phyloP scores from a whole-genome alignment of 2,329 filamentous ascomycete species.

The Penicillium oxalicum region DNA sequence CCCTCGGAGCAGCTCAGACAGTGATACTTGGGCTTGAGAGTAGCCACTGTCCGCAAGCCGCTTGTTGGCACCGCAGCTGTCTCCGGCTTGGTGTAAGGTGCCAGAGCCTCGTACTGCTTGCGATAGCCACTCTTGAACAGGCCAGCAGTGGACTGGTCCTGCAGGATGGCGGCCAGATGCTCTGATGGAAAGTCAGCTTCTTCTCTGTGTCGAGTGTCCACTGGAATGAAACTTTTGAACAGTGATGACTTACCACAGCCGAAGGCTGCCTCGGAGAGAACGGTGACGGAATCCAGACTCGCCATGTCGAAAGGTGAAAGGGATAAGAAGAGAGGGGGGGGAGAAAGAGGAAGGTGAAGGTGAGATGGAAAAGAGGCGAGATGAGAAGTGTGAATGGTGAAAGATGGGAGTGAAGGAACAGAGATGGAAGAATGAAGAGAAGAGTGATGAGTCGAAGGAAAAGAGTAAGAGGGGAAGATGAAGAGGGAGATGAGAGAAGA shows the following conservation, averaged over 20 bases:
- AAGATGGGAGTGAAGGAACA: neutral
- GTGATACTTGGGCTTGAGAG: slow-evolving; percentile 36
- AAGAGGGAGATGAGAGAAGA: too few species aligned
- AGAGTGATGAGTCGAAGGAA: neutral
- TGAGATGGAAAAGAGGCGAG: too few species aligned
- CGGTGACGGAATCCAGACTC: slow-evolving; percentile 28
- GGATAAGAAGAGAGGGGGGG: neutral
- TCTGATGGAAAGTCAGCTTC: slow-evolving; percentile 26
- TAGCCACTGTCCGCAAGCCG: slow-evolving; percentile 19
- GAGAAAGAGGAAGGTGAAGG: neutral
- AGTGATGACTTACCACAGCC: slow-evolving; percentile 34
- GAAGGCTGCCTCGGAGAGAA: slow-evolving; percentile 36
- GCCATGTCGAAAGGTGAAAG: slow-evolving; percentile 23
- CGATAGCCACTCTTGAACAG: slow-evolving; percentile 33
- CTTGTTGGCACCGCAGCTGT: slow-evolving; percentile 17
- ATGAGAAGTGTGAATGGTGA: neutral
- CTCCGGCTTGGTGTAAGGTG: slow-evolving; percentile 23
- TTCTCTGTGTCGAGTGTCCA: neutral
- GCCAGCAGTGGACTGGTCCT: slow-evolving; percentile 28
- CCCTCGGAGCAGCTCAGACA: slow-evolving; percentile 35
- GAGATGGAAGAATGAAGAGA: neutral
- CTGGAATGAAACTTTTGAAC: too few species aligned
- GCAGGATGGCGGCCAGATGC: slow-evolving; percentile 33
- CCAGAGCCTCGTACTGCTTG: slow-evolving; percentile 27
- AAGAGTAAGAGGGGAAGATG: too few species aligned